Base-by-base conservation (phyloP, 305 asterid species). In the Ajuga reptans region DNA sequence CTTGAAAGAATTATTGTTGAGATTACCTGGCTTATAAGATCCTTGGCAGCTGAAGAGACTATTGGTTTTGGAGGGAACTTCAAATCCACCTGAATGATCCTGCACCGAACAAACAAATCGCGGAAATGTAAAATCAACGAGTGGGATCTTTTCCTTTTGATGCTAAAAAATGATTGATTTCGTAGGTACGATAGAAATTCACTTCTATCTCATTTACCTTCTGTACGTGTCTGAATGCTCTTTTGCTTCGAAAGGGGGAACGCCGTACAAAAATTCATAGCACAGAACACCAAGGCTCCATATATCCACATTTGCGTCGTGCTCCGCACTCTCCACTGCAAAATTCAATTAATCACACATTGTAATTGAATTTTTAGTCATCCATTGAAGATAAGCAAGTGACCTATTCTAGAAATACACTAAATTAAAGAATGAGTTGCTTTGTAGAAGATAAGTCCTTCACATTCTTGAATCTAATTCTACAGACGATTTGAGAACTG, bases 271-370 rank as follows among this genome's bases (percentile, higher is more conserved):
- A 80, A 94, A 94, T 68, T 94, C 99, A 66, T 88, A 90, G 88
- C 97, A 93, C 10, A 93, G 80, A 50, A 93, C 78, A 49, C 99
- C 99, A 11, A 93, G 96, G 75, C 96, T 93, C 99, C 97, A 93
- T 67, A 90, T 89, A 59, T 93, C 99, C 50, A 91, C 99, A 78
- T 59, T 86, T 14, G 95, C 86, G 9, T 93, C 99, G 68, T 93
- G 97, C 80, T 89, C 99, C 73, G 72, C 92, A 41, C 96, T 93
- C 84, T 87, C 99, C 81, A 93, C 97, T 92, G 71, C 52, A 50
- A 50, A 43, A 59, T 57, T 36, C 16, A 15, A 15, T 1, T 4
- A 46, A n/a, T 41, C 3, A 12, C 11, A 2, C 11, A 7, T 39
- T 9, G 3, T 1, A 39, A 9, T 36, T 36, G 9, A 3, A 36